Percentiles rank a stretch among this genome's conserved stretches.
phyloP scores from a whole-genome alignment of 2,329 filamentous ascomycete genomes.

The Mollisia scopiformis region DNA sequence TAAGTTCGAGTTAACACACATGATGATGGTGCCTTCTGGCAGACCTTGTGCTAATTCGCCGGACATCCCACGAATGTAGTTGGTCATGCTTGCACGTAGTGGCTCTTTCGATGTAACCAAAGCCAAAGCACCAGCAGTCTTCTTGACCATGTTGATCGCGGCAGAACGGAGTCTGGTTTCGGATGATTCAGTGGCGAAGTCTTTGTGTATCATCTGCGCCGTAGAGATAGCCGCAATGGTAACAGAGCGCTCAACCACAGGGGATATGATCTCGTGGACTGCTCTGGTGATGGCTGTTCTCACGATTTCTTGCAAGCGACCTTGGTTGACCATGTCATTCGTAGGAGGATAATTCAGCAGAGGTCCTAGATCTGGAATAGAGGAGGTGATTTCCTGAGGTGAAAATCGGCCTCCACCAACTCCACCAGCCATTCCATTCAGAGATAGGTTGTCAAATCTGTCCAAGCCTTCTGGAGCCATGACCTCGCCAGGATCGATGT shows the following conservation, averaged over 20 bases:
- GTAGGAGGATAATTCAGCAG: slow-evolving; percentile 80
- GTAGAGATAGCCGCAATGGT: slow-evolving; percentile 98
- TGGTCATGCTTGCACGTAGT: slow-evolving; percentile 92
- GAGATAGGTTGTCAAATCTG: slow-evolving; percentile 78
- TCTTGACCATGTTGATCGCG: slow-evolving; percentile 92
- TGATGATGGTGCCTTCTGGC: slow-evolving; percentile 92
- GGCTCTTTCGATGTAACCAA: slow-evolving; percentile 99
- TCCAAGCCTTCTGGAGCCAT: slow-evolving; percentile 70
- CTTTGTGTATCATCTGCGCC: slow-evolving; percentile 92
- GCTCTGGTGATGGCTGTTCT: slow-evolving; percentile 85
- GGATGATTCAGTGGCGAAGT: slow-evolving; percentile 92
- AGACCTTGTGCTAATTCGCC: slow-evolving; percentile 75
- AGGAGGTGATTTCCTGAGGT: slow-evolving; percentile 75
- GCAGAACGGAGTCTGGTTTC: slow-evolving; percentile 84
- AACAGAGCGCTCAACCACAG: slow-evolving; percentile 95
- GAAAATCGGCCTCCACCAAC: slow-evolving; percentile 75
- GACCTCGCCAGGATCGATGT: slow-evolving; percentile 62
- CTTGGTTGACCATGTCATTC: slow-evolving; percentile 75
- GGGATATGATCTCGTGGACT: slow-evolving; percentile 94
- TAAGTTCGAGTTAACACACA: slow-evolving; percentile 98
- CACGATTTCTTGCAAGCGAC: slow-evolving; percentile 75
- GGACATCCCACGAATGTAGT: slow-evolving; percentile 81
- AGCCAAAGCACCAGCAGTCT: slow-evolving; percentile 89
- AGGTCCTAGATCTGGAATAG: slow-evolving; percentile 81
- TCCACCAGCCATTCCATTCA: slow-evolving; percentile 72